These are phyloP conservation scores for Hyaloscypha hepaticicola DNA, from an alignment of 495 filamentous ascomycete genomes.

Conservation along the genomic window DNA sequence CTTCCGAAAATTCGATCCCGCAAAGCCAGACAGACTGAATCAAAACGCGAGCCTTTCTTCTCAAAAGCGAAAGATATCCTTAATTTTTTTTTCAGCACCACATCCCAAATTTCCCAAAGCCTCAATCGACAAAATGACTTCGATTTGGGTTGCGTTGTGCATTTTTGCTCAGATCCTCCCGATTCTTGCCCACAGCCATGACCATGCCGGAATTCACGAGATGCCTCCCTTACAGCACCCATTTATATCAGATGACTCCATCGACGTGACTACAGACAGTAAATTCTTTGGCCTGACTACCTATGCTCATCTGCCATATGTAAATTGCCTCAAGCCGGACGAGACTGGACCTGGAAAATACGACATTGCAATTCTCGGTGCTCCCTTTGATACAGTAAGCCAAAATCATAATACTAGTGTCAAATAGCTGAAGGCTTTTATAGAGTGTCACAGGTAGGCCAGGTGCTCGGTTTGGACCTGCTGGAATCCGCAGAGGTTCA, in stretches of 20 bases:
- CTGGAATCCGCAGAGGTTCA: not conserved
- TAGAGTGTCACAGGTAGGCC: conserved; percentile 1
- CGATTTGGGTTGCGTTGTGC: not conserved
- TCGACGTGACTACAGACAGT: conserved; percentile 34
- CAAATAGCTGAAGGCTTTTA: not conserved
- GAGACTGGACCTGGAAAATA: conserved; percentile 55
- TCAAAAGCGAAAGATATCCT: not conserved
- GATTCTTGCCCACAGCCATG: not conserved
- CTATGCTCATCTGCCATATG: conserved; percentile 71
- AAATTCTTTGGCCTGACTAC: conserved; percentile 66
- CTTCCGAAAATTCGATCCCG: not conserved
- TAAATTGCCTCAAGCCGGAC: conserved; percentile 67
- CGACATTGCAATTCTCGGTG: not conserved
- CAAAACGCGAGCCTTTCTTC: not conserved
- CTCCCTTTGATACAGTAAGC: not conserved
- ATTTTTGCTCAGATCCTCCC: not conserved
- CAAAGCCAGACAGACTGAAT: not conserved
- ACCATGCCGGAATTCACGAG: not conserved
- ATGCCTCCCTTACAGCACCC: not conserved
- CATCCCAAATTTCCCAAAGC: not conserved
- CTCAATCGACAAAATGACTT: not conserved
- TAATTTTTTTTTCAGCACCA: not conserved
- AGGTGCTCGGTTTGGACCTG: not conserved
- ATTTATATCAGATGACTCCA: conserved; percentile 25
- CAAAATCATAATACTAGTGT: not conserved